Percentiles rank a stretch among this genome's conserved stretches.
Evolutionary conservation across 2,329 filamentous ascomycete genomes (phyloP).

Genomic region (Colletotrichum orbiculare): DNA sequence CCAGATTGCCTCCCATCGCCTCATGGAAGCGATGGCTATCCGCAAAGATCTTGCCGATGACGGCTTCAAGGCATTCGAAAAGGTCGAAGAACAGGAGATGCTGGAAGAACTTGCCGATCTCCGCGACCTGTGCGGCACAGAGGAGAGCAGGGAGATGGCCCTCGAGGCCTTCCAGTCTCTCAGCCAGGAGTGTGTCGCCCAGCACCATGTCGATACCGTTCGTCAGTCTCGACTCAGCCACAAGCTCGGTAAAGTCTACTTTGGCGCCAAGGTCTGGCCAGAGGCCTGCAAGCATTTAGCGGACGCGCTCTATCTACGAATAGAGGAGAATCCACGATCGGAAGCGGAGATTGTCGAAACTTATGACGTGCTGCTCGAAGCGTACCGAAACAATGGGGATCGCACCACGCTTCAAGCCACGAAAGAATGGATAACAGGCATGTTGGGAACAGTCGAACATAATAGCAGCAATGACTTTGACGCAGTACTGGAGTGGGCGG

Average conservation of each 20-base stretch:
- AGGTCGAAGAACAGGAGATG: slow-evolving; percentile 6
- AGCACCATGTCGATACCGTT: not conserved
- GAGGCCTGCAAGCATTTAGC: not conserved
- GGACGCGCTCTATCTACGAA: not conserved
- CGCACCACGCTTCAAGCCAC: not conserved
- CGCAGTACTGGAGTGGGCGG: not conserved
- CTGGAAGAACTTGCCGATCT: slow-evolving; percentile 7
- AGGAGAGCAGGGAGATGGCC: not conserved
- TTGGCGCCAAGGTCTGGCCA: not conserved
- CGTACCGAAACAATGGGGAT: not conserved
- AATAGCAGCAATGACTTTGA: not conserved
- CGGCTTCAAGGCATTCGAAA: not conserved
- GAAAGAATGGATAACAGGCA: not conserved
- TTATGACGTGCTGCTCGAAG: not conserved
- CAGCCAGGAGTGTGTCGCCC: too few species aligned
- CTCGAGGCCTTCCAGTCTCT: not conserved
- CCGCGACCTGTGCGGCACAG: not conserved
- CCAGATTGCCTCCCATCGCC: not conserved
- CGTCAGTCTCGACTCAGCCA: not conserved
- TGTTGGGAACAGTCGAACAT: not conserved
- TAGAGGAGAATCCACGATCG: not conserved
- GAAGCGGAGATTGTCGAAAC: not conserved
- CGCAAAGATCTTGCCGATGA: not conserved
- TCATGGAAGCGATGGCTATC: not conserved
- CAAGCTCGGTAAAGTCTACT: slow-evolving; percentile 1